Conservation (phyloP, 495 filamentous ascomycete species). For the Margaritispora aquatica region DNA sequence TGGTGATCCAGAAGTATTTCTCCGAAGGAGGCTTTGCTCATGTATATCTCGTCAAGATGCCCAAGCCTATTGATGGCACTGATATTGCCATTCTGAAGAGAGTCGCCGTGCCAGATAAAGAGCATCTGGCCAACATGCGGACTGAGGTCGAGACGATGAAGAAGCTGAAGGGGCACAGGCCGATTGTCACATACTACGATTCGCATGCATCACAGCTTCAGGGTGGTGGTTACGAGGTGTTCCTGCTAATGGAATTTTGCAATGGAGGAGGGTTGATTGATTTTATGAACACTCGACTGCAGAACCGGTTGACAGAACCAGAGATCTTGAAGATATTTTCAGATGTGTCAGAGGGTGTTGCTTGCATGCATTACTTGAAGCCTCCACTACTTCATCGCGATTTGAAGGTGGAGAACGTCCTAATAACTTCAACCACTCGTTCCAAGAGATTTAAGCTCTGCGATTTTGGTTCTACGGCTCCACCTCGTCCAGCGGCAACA, state of each 20-base stretch:
- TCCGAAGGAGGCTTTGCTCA: conserved; percentile 98
- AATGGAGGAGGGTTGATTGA: conserved; percentile 88
- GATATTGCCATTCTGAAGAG: conserved; percentile 89
- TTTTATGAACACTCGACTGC: conserved; percentile 98
- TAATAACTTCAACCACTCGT: conserved; percentile 64
- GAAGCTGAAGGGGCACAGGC: conserved; percentile 88
- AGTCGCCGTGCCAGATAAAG: conserved; percentile 96
- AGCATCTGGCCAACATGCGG: conserved; percentile 88
- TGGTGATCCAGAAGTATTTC: conserved; percentile 95
- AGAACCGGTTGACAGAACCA: conserved; percentile 93
- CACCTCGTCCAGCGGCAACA: conserved; percentile 76
- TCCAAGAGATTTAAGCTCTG: conserved; percentile 82
- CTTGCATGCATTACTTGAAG: conserved; percentile 98
- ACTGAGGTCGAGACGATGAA: conserved; percentile 99
- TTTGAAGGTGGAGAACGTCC: conserved; percentile 95
- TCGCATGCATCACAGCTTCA: conserved; percentile 92
- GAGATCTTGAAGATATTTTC: conserved; percentile 96
- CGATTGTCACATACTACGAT: conserved; percentile 97
- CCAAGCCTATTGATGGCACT: conserved; percentile 68
- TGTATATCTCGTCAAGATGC: conserved; percentile 90
- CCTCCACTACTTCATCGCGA: conserved; percentile 90
- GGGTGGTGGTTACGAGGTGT: conserved; percentile 94
- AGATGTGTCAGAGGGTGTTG: conserved; percentile 91
- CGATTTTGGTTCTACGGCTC: conserved; percentile 91
- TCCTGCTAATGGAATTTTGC: conserved; percentile 94